Base-by-base conservation (phyloP, 257 asterid species). In the Leonotis leonurus region DNA sequence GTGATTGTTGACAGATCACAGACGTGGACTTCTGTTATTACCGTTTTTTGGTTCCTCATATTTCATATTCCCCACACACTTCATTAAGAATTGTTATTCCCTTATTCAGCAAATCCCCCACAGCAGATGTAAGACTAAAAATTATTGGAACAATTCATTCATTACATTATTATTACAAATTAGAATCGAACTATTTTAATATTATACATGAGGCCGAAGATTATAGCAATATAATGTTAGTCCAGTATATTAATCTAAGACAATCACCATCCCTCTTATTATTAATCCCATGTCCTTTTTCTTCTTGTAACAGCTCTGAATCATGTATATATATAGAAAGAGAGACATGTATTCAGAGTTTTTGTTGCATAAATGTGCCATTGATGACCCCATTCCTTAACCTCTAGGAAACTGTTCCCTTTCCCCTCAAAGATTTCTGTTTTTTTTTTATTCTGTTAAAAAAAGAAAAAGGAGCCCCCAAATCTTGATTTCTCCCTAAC, bases 361-460 rank as follows among this genome's bases (percentile, higher is more conserved):
- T 68, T 78, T 74, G 94, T 85, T 78, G 94, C 78, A 67, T 63
- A 59, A 86, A 85, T 85, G 94, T 85, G 94, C 85, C 70, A 65
- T 71, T 68, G 69, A 68, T 67, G 77, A 69, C 78, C 78, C 73
- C 61, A 56, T 60, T 56, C 71, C 53, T 77, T 66, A 70, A 56
- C 81, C 73, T 55, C 64, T 65, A 65, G 62, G 69, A 40, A 64
- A 65, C 56, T 66, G 64, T 44, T 72, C 62, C 76, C 33, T 70
- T 44, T 17, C 29, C 58, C 73, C 22, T 52, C 35, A 56, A 46
- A 21, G 33, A 68, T 55, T 77, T 77, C 33, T 55, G 7, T 27
- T 50, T 35, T 49, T 41, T 43, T 6, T 24, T 48, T 27, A n/a
- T n/a, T n/a, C n/a, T 13, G n/a, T 25, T 49, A 49, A 37, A 65